Evolutionary conservation across 2,329 filamentous ascomycete genomes (phyloP).

Genomic region (Phaeophleospora eucalypticola): DNA sequence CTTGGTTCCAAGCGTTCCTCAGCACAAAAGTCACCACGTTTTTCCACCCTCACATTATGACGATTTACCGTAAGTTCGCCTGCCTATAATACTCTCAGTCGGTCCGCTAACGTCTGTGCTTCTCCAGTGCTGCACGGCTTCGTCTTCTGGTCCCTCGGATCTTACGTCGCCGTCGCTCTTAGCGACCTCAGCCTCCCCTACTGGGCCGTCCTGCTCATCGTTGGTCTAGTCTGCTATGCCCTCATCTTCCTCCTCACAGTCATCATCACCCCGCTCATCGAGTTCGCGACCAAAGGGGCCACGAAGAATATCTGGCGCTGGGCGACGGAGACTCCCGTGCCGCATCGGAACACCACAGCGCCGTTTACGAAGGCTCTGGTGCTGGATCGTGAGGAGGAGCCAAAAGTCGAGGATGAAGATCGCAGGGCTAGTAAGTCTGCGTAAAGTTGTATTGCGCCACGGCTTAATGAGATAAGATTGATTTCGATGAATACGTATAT

Average conservation of each 20-base stretch:
- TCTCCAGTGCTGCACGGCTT: slow-evolving; percentile 42
- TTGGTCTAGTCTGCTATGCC: slow-evolving; percentile 36
- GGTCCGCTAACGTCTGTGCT: not conserved
- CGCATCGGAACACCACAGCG: slow-evolving; percentile 21
- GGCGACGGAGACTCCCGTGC: slow-evolving; percentile 24
- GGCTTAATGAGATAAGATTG: no score
- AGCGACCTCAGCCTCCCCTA: slow-evolving; percentile 31
- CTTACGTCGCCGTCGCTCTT: slow-evolving; percentile 36
- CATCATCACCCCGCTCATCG: slow-evolving; percentile 19
- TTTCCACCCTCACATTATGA: slow-evolving; percentile 49
- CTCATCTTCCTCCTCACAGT: slow-evolving; percentile 16
- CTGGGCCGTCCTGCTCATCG: slow-evolving; percentile 34
- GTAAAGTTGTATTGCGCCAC: no score
- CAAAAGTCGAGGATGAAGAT: no score
- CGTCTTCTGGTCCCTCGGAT: slow-evolving; percentile 43
- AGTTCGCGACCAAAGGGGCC: slow-evolving; percentile 20
- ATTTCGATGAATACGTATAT: no score
- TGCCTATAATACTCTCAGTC: not conserved
- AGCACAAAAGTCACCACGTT: slow-evolving; percentile 38
- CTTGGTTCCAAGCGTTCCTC: slow-evolving; percentile 40
- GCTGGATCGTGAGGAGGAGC: slow-evolving; percentile 15
- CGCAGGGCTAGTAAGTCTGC: no score
- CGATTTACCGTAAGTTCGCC: slow-evolving; percentile 38
- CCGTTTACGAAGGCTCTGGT: slow-evolving; percentile 24
- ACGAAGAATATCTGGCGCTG: slow-evolving; percentile 26